Evolutionary conservation across 441 rosid species (phyloP).

Genomic region (California macrophylla): DNA sequence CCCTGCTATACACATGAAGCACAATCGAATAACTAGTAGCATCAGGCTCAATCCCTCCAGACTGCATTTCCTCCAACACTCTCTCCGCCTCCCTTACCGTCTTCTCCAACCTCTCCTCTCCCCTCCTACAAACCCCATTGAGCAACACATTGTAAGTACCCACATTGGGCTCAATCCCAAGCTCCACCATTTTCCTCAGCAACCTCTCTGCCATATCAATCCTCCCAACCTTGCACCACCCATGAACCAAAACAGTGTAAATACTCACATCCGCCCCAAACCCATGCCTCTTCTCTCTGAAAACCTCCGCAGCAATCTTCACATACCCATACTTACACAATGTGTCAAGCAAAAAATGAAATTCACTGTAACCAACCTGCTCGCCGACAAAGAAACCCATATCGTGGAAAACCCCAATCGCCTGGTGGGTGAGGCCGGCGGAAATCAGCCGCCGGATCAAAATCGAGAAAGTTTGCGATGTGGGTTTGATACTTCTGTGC

Average conservation of each 20-base stretch:
- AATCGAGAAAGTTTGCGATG: conserved; percentile 45
- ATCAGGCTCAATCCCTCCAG: conserved; percentile 66
- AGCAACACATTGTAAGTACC: conserved; percentile 64
- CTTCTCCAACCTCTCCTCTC: conserved; percentile 51
- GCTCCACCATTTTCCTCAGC: conserved; percentile 52
- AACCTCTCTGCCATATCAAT: conserved; percentile 74
- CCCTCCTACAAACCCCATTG: conserved; percentile 73
- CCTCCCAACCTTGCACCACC: conserved; percentile 68
- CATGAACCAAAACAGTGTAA: conserved; percentile 58
- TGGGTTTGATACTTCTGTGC: conserved; percentile 29
- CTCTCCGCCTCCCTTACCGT: conserved; percentile 54
- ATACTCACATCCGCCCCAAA: conserved; percentile 37
- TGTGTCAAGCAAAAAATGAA: conserved; percentile 56
- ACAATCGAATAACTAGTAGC: conserved; percentile 67
- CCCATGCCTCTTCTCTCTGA: conserved; percentile 37
- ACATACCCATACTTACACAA: conserved; percentile 68
- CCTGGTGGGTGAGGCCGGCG: conserved; percentile 80
- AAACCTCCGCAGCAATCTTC: conserved; percentile 52
- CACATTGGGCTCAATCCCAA: conserved; percentile 52
- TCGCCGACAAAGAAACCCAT: conserved; percentile 38
- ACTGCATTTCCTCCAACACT: conserved; percentile 71
- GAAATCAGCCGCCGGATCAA: conserved; percentile 55
- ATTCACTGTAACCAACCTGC: conserved; percentile 17
- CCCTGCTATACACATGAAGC: conserved; percentile 70
- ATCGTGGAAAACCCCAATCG: conserved; percentile 63